Conservation (phyloP, 2,329 filamentous ascomycete genomes). For the Rhynchosporium agropyri region DNA sequence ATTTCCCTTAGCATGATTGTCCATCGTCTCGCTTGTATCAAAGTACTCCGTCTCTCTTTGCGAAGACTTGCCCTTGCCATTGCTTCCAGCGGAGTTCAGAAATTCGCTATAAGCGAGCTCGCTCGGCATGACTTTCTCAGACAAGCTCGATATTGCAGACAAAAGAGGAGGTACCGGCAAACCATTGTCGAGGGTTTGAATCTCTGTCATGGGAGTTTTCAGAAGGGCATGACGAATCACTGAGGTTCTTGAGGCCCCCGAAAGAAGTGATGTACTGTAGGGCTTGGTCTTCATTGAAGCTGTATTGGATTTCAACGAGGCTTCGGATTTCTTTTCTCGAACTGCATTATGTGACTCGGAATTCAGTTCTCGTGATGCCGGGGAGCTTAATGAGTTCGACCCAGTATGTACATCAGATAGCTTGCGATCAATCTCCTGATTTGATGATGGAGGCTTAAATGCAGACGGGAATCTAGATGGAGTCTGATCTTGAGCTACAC, state of each 20-base stretch:
- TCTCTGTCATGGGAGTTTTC: constrained; percentile 31
- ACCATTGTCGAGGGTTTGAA: constrained; percentile 31
- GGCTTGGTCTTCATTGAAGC: constrained; percentile 27
- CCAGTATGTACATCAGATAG: neutral
- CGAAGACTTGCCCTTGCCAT: neutral
- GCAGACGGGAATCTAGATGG: neutral
- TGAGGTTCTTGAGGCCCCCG: constrained; percentile 34
- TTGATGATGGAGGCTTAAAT: neutral
- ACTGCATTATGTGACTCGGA: constrained; percentile 2
- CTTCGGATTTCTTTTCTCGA: constrained; percentile 27
- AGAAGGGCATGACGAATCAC: constrained; percentile 36
- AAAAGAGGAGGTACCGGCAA: constrained; percentile 35
- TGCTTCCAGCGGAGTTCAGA: constrained; percentile 6
- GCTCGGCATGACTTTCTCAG: constrained; percentile 8
- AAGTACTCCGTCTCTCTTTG: constrained; percentile 15
- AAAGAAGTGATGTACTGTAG: constrained; percentile 35
- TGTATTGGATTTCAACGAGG: constrained; percentile 27
- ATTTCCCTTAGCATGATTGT: neutral
- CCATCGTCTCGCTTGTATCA: constrained; percentile 3
- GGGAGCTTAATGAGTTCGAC: neutral
- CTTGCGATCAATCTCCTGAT: constrained; percentile 5
- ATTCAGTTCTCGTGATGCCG: neutral
- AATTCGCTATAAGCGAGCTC: constrained; percentile 7
- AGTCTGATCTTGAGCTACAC: neutral
- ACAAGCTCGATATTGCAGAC: constrained; percentile 22